A percentile compares a stretch with the other conserved stretches of the same genome.
Evolutionary conservation across 2,329 filamentous ascomycete species (phyloP).

Genomic region (Fusarium multiceps): DNA sequence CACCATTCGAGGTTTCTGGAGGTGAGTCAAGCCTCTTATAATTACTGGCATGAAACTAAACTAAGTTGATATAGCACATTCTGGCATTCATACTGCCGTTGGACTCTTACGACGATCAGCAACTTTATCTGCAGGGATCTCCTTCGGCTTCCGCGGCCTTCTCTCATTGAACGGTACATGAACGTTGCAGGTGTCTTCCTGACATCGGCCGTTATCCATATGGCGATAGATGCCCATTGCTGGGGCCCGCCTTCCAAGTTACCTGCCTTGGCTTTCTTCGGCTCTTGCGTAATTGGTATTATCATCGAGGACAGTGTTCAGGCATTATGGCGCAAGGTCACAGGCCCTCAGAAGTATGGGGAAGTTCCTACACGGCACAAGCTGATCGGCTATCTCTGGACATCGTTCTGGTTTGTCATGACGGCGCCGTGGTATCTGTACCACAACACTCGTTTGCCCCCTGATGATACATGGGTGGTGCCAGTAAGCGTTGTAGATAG

Average conservation of each 20-base stretch:
- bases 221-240: not conserved
- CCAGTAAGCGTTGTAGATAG: not conserved
- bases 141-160: not conserved
- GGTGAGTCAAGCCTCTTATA: not conserved
- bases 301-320: not conserved
- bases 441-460: not conserved
- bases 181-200: not conserved
- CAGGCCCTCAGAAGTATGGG: accelerated
- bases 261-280: not conserved
- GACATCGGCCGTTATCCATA: not conserved
- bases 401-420: not conserved
- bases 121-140: not conserved
- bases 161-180: not conserved
- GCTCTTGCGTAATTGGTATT: not conserved
- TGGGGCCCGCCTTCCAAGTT: not conserved
- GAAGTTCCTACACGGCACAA: not conserved
- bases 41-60: accelerated
- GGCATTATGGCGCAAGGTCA: not conserved
- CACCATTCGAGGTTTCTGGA: not conserved
- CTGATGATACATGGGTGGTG: not conserved
- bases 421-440: not conserved
- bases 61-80: not conserved
- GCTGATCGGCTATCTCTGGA: not conserved
- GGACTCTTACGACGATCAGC: not conserved
- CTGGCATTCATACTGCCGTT: not conserved